Conservation (phyloP, 371 early-diverging fungal genomes). For the Nematocida sp. region DNA sequence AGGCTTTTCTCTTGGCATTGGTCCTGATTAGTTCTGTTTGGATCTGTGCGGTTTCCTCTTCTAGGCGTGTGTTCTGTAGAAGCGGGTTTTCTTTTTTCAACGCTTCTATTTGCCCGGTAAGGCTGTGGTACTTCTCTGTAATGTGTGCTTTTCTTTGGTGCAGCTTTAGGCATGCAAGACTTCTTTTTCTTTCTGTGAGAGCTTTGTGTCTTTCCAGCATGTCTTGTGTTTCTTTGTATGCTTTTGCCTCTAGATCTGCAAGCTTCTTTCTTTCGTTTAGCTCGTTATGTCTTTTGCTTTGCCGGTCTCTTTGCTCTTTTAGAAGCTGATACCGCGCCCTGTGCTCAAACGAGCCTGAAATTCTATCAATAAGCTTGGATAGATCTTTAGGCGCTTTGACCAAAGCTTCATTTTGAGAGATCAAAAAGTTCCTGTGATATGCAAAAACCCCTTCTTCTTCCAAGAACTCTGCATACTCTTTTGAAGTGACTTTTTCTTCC, state of each 20-base stretch:
- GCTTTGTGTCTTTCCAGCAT: constrained; percentile 41
- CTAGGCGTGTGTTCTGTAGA: neutral
- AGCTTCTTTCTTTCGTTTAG: constrained; percentile 48
- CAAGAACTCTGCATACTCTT: constrained; percentile 71
- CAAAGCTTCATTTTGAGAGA: constrained; percentile 87
- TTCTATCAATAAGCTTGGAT: constrained; percentile 81
- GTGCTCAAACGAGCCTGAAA: constrained; percentile 71
- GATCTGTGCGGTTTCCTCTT: neutral
- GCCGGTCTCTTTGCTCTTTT: constrained; percentile 1
- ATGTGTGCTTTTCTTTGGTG: neutral
- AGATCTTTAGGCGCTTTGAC: constrained; percentile 84
- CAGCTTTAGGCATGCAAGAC: neutral
- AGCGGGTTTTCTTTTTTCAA: neutral
- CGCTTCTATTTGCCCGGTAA: neutral
- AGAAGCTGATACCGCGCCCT: constrained; percentile 57
- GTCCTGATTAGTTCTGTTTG: constrained; percentile 1
- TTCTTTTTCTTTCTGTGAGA: constrained; percentile 20
- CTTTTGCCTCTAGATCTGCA: constrained; percentile 42
- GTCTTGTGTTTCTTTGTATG: constrained; percentile 42
- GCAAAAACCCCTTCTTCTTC: constrained; percentile 80
- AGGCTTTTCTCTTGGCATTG: constrained; percentile 6
- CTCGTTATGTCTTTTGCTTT: constrained; percentile 46
- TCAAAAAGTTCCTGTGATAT: constrained; percentile 88
- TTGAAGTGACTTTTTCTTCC: constrained; percentile 68
- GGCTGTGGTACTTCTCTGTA: neutral